Base-by-base conservation (phyloP, 768 basidiomycete species). In the Amanita rimosa region DNA sequence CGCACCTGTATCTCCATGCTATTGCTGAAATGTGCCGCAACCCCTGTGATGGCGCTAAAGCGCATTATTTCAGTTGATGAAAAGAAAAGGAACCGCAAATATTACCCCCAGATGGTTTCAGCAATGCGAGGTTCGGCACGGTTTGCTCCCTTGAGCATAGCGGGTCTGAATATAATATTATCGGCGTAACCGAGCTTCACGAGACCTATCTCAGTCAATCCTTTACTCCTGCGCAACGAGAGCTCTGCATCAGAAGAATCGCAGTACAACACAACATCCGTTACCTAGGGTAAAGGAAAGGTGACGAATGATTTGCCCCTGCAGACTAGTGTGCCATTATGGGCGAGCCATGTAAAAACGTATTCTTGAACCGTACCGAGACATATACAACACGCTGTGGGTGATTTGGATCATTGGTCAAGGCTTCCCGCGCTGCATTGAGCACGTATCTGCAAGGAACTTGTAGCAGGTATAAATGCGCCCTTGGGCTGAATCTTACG, bases 91-190 rank as follows among this genome's bases (percentile, higher is more conserved):
- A 5, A 13, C 13, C 3, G 5, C 16, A 17, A 16, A 10, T 54
- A 74, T 33, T 51, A 81, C 81, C 63, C 60, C 7, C 64, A 31
- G 10, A 77, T 38, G 1, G 55, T 61, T 54, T 83, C 83, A 0
- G 51, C 52, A 0, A 69, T 4, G 16, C 76, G 63, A 1, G 27
- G 24, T 1, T 76, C 69, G 3, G 58, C 29, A 2, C 83, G 67
- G 2, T 76, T 58, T 1, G 75, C 69, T 0, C 74, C 74, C 6
- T 60, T 63, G 10, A 89, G 62, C n/a, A 71, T 52, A 0, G 58
- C 76, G 2, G 89, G 85, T 16, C 83, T 74, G 60, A 88, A 81
- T 41, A 86, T 58, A 51, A 89, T 77, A 1, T 78, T 78, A 46
- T 89, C 85, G 10, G 66, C 58, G 59, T 89, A 90, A 8, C 84